Percentiles rank a stretch among this genome's conserved stretches.
Conservation (phyloP, 441 rosid genomes). For the Codiaeum variegatum region DNA sequence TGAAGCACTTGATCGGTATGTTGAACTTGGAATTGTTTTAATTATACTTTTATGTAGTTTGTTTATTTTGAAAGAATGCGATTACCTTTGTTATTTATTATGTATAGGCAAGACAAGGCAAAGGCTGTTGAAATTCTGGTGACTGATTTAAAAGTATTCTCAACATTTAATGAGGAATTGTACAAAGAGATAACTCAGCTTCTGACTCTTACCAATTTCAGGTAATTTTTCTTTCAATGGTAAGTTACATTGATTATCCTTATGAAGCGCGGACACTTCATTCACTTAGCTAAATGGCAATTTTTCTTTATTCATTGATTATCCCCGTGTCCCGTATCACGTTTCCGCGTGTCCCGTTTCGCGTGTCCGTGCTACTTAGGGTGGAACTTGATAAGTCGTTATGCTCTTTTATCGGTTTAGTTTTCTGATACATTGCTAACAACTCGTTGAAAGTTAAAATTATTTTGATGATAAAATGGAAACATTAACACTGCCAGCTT, state of each 20-base stretch:
- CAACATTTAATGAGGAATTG: conserved; percentile 75
- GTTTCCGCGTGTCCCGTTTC: too few relatives aligned
- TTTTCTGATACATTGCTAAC: background rate
- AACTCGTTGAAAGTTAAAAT: background rate
- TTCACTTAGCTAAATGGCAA: too few relatives aligned
- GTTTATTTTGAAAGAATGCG: conserved; percentile 10
- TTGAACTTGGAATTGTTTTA: background rate
- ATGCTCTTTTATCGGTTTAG: conserved; percentile 3
- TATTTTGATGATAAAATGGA: background rate
- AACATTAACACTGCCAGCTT: background rate
- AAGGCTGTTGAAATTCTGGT: conserved; percentile 83
- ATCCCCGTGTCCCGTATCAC: too few relatives aligned
- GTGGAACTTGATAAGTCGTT: conserved; percentile 5
- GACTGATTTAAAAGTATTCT: conserved; percentile 72
- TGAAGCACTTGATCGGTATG: conserved; percentile 88
- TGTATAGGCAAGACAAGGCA: conserved; percentile 66
- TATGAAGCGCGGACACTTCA: too few relatives aligned
- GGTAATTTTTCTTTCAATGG: conserved; percentile 41
- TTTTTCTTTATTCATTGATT: too few relatives aligned
- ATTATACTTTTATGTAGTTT: background rate
- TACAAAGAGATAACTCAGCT: conserved; percentile 92
- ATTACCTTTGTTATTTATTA: conserved; percentile 9
- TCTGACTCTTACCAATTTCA: conserved; percentile 70
- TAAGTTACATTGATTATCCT: conserved; percentile 8
- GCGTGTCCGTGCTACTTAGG: too few relatives aligned